Evolutionary conservation across 164 flowering plant genomes (phyloP).

Genomic region (Dillenia suffruticosa): DNA sequence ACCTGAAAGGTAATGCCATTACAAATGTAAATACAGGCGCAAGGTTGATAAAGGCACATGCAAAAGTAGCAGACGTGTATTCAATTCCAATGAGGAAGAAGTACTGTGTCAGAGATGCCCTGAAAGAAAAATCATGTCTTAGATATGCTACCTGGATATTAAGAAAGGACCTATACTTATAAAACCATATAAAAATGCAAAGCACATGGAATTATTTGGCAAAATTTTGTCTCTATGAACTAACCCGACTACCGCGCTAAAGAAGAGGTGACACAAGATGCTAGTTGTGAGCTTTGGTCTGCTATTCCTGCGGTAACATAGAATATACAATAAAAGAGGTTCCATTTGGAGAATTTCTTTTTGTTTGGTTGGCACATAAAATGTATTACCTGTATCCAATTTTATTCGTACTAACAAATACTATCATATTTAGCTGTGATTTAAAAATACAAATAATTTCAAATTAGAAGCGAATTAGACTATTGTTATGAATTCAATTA

Average conservation of each 20-base stretch:
- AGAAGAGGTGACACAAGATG: constrained; percentile 50
- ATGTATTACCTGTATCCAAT: too few relatives aligned
- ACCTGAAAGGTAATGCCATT: constrained; percentile 74
- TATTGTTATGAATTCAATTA: neutral
- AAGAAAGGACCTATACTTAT: too few relatives aligned
- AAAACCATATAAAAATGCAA: too few relatives aligned
- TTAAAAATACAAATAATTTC: neutral
- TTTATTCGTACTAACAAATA: neutral
- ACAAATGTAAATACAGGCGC: constrained; percentile 77
- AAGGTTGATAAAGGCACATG: constrained; percentile 79
- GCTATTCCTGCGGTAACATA: constrained; percentile 52
- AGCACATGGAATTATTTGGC: too few relatives aligned
- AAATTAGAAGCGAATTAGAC: neutral
- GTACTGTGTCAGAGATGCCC: constrained; percentile 68
- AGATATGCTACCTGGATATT: neutral
- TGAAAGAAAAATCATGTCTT: constrained; percentile 16
- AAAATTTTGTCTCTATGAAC: constrained; percentile 4
- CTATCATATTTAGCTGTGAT: neutral
- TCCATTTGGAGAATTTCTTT: too few relatives aligned
- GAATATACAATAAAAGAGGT: neutral
- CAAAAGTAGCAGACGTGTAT: constrained; percentile 71
- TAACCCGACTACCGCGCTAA: constrained; percentile 76
- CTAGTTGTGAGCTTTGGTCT: constrained; percentile 53
- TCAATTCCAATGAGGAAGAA: constrained; percentile 68
- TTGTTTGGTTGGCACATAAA: too few relatives aligned